These are phyloP conservation scores for Otatea glauca DNA, from an alignment of 176 grass and related monocot species.

Conservation along the genomic window DNA sequence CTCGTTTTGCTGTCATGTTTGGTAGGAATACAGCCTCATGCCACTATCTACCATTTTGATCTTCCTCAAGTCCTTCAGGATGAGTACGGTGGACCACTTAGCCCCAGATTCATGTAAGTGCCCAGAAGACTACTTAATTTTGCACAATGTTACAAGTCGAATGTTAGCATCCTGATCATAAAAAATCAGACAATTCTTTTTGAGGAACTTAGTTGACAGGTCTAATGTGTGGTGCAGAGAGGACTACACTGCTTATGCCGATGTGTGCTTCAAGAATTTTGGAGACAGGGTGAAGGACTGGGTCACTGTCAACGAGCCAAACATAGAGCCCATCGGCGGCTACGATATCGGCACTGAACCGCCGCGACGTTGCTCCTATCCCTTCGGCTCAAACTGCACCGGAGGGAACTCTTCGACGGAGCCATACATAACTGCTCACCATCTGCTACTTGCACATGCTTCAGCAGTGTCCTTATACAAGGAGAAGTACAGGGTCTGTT, in stretches of 20 bases:
- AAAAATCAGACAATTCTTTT: not conserved
- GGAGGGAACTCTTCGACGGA: conserved; percentile 67
- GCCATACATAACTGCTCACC: conserved; percentile 55
- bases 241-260: conserved; percentile 65
- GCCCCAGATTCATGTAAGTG: conserved; percentile 65
- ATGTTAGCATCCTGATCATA: not conserved
- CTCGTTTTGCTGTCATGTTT: not conserved
- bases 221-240: conserved; percentile 53
- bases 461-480: conserved; percentile 60
- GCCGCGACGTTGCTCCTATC: conserved; percentile 68
- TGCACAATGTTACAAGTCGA: not conserved
- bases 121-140: not conserved
- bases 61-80: conserved; percentile 72
- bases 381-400: conserved; percentile 60
- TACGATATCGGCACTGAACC: conserved; percentile 40
- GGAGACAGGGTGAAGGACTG: conserved; percentile 79
- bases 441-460: conserved; percentile 59
- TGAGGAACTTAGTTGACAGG: not conserved
- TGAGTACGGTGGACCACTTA: conserved; percentile 63
- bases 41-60: conserved; percentile 77
- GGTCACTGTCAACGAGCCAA: conserved; percentile 76
- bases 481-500: conserved; percentile 51
- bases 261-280: conserved; percentile 73
- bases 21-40: conserved; percentile 75
- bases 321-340: conserved; percentile 62